phyloP scores from a whole-genome alignment of 805 yeast genomes.

The Cyberlindnera maclurae region DNA sequence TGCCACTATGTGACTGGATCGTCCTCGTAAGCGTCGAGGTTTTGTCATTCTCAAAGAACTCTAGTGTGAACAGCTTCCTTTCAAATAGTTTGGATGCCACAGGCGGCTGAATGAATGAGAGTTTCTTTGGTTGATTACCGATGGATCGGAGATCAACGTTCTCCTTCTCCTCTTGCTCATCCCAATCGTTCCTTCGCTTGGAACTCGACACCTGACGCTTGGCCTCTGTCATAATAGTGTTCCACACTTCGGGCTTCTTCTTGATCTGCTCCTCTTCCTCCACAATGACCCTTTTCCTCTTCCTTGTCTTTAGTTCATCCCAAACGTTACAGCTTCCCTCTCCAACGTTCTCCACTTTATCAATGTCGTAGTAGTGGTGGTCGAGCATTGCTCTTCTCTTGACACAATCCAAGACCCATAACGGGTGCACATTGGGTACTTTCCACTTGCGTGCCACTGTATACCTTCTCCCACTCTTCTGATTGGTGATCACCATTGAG shows the following conservation, averaged over 20 bases:
- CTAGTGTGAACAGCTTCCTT: conserved; percentile 34
- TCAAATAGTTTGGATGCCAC: conserved; percentile 29
- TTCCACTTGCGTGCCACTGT: conserved; percentile 37
- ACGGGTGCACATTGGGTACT: conserved; percentile 32
- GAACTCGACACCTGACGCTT: conserved; percentile 1
- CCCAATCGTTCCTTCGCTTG: conserved; percentile 14
- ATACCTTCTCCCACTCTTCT: conserved; percentile 43
- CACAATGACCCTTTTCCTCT: conserved; percentile 7
- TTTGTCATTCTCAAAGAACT: conserved; percentile 36
- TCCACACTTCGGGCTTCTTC: conserved; percentile 33
- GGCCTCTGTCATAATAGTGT: conserved; percentile 27
- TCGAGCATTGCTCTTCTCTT: conserved; percentile 32
- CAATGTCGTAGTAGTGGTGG: conserved; percentile 25
- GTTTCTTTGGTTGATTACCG: not conserved
- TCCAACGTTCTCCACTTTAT: conserved; percentile 21
- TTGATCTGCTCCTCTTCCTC: conserved; percentile 13
- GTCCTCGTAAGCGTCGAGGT: conserved; percentile 32
- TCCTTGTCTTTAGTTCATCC: conserved; percentile 19
- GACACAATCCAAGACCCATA: conserved; percentile 35
- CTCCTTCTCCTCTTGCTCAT: not conserved
- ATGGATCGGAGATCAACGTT: not conserved
- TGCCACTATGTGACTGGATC: conserved; percentile 41
- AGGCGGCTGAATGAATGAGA: not conserved
- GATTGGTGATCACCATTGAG: conserved; percentile 42
- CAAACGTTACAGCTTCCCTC: conserved; percentile 25